Evolutionary conservation across 345 rosid species (phyloP).

Genomic region (Rhizophora apiculata): DNA sequence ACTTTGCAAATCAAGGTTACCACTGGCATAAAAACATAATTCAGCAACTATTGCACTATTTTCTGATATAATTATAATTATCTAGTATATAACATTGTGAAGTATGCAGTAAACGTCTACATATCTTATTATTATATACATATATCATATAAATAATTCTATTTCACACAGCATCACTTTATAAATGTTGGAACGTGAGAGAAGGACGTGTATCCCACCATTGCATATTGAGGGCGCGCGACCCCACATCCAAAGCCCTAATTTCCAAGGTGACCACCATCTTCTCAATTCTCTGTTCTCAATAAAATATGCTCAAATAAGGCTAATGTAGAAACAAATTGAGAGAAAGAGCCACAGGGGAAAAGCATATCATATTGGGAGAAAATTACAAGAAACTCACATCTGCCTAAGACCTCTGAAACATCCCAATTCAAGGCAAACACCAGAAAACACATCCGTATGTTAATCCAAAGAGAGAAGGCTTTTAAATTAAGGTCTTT

Average conservation of each 20-base stretch:
- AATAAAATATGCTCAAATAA: background rate
- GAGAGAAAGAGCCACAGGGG: background rate
- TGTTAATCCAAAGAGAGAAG: background rate
- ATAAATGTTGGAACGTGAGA: constrained; percentile 25
- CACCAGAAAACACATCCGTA: background rate
- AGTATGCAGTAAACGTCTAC: too few relatives aligned
- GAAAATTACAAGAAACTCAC: constrained; percentile 11
- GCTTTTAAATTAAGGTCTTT: background rate
- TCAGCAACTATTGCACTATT: too few relatives aligned
- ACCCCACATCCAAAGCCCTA: constrained; percentile 37
- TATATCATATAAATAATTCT: too few relatives aligned
- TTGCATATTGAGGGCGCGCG: constrained; percentile 24
- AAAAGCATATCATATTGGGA: background rate
- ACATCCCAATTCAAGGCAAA: constrained; percentile 22
- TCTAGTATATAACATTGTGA: too few relatives aligned
- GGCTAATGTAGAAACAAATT: background rate
- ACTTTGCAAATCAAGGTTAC: too few relatives aligned
- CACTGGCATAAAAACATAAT: too few relatives aligned
- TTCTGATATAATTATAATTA: too few relatives aligned
- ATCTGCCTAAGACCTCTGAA: constrained; percentile 3
- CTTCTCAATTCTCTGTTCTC: background rate
- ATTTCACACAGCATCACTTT: background rate
- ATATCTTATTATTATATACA: too few relatives aligned
- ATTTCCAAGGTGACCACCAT: constrained; percentile 21
- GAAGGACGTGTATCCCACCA: constrained; percentile 39